A percentile compares a stretch with the other conserved stretches of the same genome.
These are phyloP conservation scores for Myriosclerotinia scirpicola DNA, from an alignment of 2,329 filamentous ascomycete species.

Conservation along the genomic window DNA sequence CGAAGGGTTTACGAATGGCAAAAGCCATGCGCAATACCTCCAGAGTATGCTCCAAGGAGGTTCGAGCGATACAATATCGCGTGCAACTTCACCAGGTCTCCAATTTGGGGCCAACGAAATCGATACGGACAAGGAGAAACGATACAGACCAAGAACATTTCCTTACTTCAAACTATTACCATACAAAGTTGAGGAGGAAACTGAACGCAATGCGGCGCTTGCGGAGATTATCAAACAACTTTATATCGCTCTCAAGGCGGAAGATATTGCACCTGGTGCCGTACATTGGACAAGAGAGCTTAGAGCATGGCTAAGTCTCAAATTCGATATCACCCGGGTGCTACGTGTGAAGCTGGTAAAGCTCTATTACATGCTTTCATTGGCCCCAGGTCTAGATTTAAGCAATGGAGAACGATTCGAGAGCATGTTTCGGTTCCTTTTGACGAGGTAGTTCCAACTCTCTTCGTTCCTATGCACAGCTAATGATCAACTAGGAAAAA, in stretches of 20 bases:
- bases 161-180: conserved; percentile 90
- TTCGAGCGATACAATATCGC: conserved; percentile 68
- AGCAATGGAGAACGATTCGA: conserved; percentile 84
- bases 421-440: conserved; percentile 86
- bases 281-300: conserved; percentile 97
- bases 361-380: conserved; percentile 89
- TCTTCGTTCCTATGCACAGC: background rate
- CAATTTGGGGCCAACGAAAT: conserved; percentile 51
- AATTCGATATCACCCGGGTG: conserved; percentile 91
- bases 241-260: conserved; percentile 85
- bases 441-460: conserved; percentile 75
- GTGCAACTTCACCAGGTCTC: conserved; percentile 79
- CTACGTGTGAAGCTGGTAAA: conserved; percentile 81
- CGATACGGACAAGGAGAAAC: conserved; percentile 55
- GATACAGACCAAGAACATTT: conserved; percentile 85
- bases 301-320: conserved; percentile 89
- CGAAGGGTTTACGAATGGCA: conserved; percentile 37
- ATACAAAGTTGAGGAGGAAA: conserved; percentile 80
- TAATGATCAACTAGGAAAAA: conserved; percentile 65
- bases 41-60: conserved; percentile 34
- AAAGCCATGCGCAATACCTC: conserved; percentile 36
- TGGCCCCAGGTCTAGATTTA: conserved; percentile 85
- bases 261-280: conserved; percentile 91
- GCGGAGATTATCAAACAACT: conserved; percentile 89
- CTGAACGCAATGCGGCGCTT: conserved; percentile 74